A percentile compares a stretch with the other conserved stretches of the same genome.
phyloP scores from a whole-genome alignment of 176 grass and related monocot species.

The Thalia dealbata region DNA sequence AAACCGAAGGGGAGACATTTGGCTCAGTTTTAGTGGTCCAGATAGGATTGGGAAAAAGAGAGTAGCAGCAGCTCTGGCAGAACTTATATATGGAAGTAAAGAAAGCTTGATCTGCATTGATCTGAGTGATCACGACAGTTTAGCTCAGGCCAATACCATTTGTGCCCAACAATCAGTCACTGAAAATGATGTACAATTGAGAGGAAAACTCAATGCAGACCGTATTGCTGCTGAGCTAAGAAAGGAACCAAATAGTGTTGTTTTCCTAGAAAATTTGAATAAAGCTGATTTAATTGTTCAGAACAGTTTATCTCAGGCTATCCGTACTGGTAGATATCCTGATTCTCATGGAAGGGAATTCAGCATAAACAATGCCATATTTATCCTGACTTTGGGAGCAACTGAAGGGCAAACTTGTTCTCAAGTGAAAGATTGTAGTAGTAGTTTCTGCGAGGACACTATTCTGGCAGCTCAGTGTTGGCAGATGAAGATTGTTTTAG shows the following conservation, averaged over 20 bases:
- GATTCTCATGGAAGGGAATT: constrained; percentile 38
- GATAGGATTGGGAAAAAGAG: constrained; percentile 60
- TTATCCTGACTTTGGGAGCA: constrained; percentile 50
- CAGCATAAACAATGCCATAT: constrained; percentile 44
- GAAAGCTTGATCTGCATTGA: constrained; percentile 60
- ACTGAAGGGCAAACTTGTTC: constrained; percentile 12
- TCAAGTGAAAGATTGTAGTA: constrained; percentile 23
- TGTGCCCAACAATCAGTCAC: background rate
- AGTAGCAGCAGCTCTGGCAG: constrained; percentile 52
- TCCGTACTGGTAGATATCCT: constrained; percentile 40
- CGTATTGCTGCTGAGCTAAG: constrained; percentile 56
- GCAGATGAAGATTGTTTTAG: constrained; percentile 59
- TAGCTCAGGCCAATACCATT: background rate
- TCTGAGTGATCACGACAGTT: constrained; percentile 41
- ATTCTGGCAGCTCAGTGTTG: constrained; percentile 35
- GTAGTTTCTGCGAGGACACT: constrained; percentile 51
- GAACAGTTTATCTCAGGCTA: constrained; percentile 39
- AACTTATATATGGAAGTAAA: constrained; percentile 42
- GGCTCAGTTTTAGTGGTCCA: constrained; percentile 71
- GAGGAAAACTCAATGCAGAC: constrained; percentile 59
- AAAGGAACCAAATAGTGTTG: constrained; percentile 41
- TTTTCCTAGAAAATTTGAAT: constrained; percentile 75
- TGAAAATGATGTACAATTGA: constrained; percentile 28
- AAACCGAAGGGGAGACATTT: constrained; percentile 50
- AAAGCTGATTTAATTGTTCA: constrained; percentile 57